These are phyloP conservation scores for Trametes coccinea DNA, from an alignment of 768 basidiomycete species.

Conservation along the genomic window DNA sequence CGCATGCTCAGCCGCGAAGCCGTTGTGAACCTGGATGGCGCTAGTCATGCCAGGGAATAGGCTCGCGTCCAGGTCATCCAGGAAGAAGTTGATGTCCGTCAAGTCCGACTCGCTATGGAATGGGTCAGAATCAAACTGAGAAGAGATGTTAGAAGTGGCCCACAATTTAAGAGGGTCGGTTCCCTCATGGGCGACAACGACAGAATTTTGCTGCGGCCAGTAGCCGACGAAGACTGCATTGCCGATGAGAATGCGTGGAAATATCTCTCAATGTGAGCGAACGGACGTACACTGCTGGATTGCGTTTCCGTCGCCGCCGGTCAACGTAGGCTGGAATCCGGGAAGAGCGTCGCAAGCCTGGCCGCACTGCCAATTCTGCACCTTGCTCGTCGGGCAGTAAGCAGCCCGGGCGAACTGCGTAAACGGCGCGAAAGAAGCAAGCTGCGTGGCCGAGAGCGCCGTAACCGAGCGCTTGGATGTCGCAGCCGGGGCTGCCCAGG, in stretches of 20 bases:
- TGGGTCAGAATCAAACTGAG: not conserved
- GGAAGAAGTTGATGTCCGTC: constrained; percentile 48
- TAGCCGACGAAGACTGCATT: constrained; percentile 57
- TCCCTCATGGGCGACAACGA: constrained; percentile 62
- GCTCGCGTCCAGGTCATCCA: constrained; percentile 41
- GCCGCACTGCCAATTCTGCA: constrained; percentile 48
- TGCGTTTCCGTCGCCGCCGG: constrained; percentile 52
- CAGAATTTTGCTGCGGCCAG: constrained; percentile 48
- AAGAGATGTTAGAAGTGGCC: constrained; percentile 17
- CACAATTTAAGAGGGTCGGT: constrained; percentile 58
- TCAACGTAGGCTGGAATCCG: constrained; percentile 43
- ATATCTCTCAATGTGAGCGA: not conserved
- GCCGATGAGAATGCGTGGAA: not conserved
- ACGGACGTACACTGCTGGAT: constrained; percentile 47
- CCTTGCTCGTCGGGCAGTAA: constrained; percentile 45
- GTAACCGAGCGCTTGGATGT: constrained; percentile 20
- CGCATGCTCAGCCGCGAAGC: constrained; percentile 54
- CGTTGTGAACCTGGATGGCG: constrained; percentile 49
- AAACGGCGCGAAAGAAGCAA: constrained; percentile 45
- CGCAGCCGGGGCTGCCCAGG: constrained; percentile 1
- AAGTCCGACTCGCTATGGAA: constrained; percentile 45
- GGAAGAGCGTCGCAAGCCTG: constrained; percentile 45
- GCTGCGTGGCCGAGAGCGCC: constrained; percentile 33
- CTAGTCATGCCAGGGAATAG: constrained; percentile 57
- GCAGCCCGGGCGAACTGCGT: constrained; percentile 59